Base-by-base conservation (phyloP, 345 rosid genomes). In the Salix koriyanagi region DNA sequence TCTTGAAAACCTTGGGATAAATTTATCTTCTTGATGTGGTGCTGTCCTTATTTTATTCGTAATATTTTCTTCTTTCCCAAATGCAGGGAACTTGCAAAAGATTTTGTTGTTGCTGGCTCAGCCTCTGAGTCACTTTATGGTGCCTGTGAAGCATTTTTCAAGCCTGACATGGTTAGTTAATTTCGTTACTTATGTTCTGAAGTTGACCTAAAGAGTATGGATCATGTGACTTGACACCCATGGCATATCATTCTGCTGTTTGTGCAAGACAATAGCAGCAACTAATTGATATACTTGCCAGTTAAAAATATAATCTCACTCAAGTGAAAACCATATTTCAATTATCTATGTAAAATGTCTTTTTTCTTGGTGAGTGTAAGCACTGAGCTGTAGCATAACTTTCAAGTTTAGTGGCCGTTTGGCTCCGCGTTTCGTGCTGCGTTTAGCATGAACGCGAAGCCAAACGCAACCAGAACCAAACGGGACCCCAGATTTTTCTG, bases 121-220 rank as follows among this genome's bases (percentile, higher is more conserved):
- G 93, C 94, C 74, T 85, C 94, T 65, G 68, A 96, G 79, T 93
- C 99, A 70, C 94, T 96, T 2, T 96, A 93, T 83, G 98, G 98
- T 75, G 98, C 99, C 37, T 93, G 99, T 62, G 97, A 96, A 79
- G 89, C 98, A 10, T 89, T 93, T 93, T 96, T 81, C 87, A 93
- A 88, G 87, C 97, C 96, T 61, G 89, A 96, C 77, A 90, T 96
- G 98, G 99, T 96, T 82, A 42, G 95, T 85, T 73, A 64, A 65
- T 70, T 18, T 11, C 54, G 12, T 32, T 39, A 2, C 73, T 73
- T 65, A 6, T 65, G 0, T 23, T 41, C 60, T 37, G 7, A 14
- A 54, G 42, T 0, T 65, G 8, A 18, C n/a, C 36, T 30, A 18
- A 44, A 41, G 30, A 6, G n/a, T 19, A 54, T 48, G 36, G 21